Base-by-base conservation (phyloP, 2,329 filamentous ascomycete species). In the Myriosclerotinia curreyana region DNA sequence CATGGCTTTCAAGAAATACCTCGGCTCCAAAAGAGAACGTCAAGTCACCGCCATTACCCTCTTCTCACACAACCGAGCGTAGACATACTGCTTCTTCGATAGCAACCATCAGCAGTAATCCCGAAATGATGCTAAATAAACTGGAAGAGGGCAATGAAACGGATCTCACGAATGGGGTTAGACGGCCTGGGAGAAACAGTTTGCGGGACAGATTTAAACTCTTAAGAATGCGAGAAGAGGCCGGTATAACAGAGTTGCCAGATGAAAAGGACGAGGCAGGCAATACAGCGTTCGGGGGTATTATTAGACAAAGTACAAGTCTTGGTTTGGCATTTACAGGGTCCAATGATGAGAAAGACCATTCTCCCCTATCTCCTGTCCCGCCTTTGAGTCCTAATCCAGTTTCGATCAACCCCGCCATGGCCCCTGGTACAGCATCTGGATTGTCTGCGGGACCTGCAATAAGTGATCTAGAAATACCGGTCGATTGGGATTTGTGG, bases 401-500 rank as follows among this genome's bases (percentile, higher is more conserved):
- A 9, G 79, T 84, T 0, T 85, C 82, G 3, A 82, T 91, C 20
- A 91, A 91, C 70, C 82, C 83, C 5, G 86, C 83, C 64, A 79
- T 97, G 52, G 87, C 92, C 0, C 93, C 93, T 0, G 93, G 93
- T 1, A 97, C 93, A 1, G 92, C 89, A 9, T 88, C 91, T 14
- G 93, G 94, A 7, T 86, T 93, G 50, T 88, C 88, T 31, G 86
- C 88, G 28, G 90, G 90, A 1, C 90, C 91, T 3, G 86, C 87
- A 28, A 82, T 87, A 67, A 78, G 79, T 17, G 90, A 93, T 72
- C 79, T 81, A 40, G 77, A 79, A 34, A 80, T 82, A 20, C 88
- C 91, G 31, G 95, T 99, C n/a, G 92, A 99, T 74, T 99, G 95
- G 95, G 95, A 99, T 76, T 79, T 99, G 48, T 99, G 95, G 95